Evolutionary conservation across 768 basidiomycete species (phyloP), one percentile per base, ranked within the genome.

Genomic region (Agrocybe praecox): DNA sequence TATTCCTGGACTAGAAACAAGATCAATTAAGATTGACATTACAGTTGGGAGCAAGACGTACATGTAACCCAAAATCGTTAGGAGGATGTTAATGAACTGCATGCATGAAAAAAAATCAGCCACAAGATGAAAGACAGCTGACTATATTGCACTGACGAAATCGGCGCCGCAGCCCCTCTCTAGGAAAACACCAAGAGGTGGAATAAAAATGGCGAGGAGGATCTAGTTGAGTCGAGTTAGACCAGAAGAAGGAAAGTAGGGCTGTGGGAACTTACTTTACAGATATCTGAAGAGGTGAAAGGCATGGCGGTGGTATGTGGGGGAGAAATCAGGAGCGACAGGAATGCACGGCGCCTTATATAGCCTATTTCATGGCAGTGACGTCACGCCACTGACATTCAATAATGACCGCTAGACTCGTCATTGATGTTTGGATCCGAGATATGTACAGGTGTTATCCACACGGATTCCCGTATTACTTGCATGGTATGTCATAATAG

Each of bases 101-200:
- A 53, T 26, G 42, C 40, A 50, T 56, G n/a, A n/a, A n/a, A 44
- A 61, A 47, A 47, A 40, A 23, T 14, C 19, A 32, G 44, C 23
- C 15, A 46, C 50, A 67, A 23, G 49, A 48, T 45, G 17, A 34
- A 29, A 18, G 44, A 22, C 43, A 49, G 24, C 12, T 57, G 32
- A 24, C 51, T 40, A 29, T 29, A 9, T 29, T 29, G 26, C 9
- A 81, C 86, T 50, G 65, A 90, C 85, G 44, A 96, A 72, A 69
- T 95, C 92, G 19, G 82, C 84, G 33, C 77, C 75, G 68, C 92
- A 95, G 22, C 94, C 94, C 52, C 91, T 82, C 76, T 96, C 93
- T 22, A 96, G 74, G 76, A 94, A 94, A 22, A 96, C 94, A 54
- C 88, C 93, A 2, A 96, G 68, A 56, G 94, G 94, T 10, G 93